Percentiles rank a stretch among this genome's conserved stretches.
phyloP scores from a whole-genome alignment of 148 eudicot genomes.

The Fallopia convolvulus region DNA sequence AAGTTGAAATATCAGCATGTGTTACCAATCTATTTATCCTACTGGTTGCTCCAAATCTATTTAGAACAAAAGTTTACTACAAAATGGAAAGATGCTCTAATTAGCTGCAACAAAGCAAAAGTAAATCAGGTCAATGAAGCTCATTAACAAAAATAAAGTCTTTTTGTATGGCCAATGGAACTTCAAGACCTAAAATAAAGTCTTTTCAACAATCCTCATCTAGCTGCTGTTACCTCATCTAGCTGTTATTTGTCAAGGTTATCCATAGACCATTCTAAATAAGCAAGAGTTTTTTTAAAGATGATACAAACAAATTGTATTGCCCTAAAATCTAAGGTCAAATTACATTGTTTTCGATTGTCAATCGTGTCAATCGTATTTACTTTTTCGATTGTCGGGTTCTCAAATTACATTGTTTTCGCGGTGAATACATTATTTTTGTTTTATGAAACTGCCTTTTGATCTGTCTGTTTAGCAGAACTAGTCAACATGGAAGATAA shows the following conservation, averaged over 20 bases:
- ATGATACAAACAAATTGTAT: background rate
- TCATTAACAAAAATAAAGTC: too few relatives aligned
- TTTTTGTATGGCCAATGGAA: too few relatives aligned
- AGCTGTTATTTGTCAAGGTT: background rate
- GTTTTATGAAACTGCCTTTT: background rate
- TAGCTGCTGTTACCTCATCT: background rate
- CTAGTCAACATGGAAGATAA: conserved; percentile 22
- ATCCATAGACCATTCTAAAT: background rate
- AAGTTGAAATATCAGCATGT: too few relatives aligned
- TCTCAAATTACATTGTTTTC: background rate
- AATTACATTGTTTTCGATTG: too few relatives aligned
- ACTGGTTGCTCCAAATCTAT: background rate
- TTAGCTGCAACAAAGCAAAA: background rate
- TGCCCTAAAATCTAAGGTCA: background rate
- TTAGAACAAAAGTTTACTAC: background rate
- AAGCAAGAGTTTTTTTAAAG: background rate
- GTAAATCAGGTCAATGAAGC: too few relatives aligned
- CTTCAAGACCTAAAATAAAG: too few relatives aligned
- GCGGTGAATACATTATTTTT: too few relatives aligned
- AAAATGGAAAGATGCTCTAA: background rate
- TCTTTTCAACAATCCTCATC: too few relatives aligned
- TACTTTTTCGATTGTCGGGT: background rate
- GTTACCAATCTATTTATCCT: background rate
- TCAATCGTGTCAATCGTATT: background rate
- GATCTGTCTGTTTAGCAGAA: conserved; percentile 5